These are phyloP conservation scores for Gossypium davidsonii DNA, from an alignment of 441 rosid genomes.

Conservation along the genomic window DNA sequence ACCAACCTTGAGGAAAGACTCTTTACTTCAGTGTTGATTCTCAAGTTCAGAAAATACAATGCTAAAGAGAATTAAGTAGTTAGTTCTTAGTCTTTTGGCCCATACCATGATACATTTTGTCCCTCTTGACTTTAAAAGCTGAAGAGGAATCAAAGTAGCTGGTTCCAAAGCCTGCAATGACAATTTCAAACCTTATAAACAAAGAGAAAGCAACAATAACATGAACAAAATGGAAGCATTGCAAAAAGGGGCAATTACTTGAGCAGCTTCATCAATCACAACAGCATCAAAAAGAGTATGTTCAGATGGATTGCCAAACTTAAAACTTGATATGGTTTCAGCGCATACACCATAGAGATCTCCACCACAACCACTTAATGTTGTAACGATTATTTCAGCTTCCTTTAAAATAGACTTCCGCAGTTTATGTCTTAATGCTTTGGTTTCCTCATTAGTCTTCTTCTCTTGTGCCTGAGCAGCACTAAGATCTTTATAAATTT, in stretches of 20 bases:
- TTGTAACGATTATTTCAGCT: slow-evolving; percentile 92
- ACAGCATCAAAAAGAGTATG: slow-evolving; percentile 86
- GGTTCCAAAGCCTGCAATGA: slow-evolving; percentile 89
- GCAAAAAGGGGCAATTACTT: slow-evolving; percentile 40
- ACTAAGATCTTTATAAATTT: slow-evolving; percentile 80
- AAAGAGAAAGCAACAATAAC: not conserved
- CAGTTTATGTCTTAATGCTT: slow-evolving; percentile 63
- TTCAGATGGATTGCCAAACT: slow-evolving; percentile 75
- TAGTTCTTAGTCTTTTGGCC: slow-evolving; percentile 1
- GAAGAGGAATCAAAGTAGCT: slow-evolving; percentile 96
- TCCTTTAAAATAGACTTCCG: slow-evolving; percentile 78
- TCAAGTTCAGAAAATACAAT: not conserved
- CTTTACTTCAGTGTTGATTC: slow-evolving; percentile 19
- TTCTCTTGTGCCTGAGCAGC: slow-evolving; percentile 79
- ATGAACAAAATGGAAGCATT: slow-evolving; percentile 12
- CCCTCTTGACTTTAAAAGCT: slow-evolving; percentile 79
- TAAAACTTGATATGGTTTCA: slow-evolving; percentile 64
- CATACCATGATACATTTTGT: slow-evolving; percentile 91
- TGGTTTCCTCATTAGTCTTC: slow-evolving; percentile 64
- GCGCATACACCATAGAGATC: slow-evolving; percentile 93
- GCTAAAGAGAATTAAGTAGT: not conserved
- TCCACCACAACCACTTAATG: slow-evolving; percentile 98
- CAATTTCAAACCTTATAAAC: slow-evolving; percentile 19
- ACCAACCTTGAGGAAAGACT: slow-evolving; percentile 61
- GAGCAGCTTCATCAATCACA: slow-evolving; percentile 98